These are phyloP conservation scores for Vaccinium corymbosum DNA, from an alignment of 148 eudicot species.

Conservation along the genomic window DNA sequence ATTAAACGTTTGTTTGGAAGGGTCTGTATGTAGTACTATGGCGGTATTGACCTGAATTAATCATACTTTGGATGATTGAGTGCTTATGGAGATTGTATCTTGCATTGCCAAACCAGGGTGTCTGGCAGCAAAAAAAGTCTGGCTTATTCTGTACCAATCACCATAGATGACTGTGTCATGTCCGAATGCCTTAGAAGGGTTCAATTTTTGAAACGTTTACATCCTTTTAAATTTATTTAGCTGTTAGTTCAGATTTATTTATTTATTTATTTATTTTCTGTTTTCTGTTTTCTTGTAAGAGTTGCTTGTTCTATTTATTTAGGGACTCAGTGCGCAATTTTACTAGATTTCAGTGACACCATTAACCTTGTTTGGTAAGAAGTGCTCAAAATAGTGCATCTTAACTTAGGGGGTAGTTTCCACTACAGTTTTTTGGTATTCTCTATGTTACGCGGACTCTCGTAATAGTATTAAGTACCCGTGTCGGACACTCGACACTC, in stretches of 20 bases:
- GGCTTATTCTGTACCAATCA: neutral
- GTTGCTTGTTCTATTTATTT: neutral
- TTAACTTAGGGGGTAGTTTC: too few species aligned
- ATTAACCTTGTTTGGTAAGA: neutral
- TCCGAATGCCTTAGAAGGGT: neutral
- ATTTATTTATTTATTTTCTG: too few species aligned
- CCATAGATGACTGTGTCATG: neutral
- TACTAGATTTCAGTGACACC: neutral
- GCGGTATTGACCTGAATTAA: neutral
- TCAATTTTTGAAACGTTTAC: neutral
- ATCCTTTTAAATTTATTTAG: neutral
- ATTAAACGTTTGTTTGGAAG: neutral
- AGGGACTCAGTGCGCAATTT: neutral
- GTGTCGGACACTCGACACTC: too few species aligned
- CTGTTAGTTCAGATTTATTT: neutral
- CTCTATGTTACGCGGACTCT: too few species aligned
- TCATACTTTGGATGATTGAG: neutral
- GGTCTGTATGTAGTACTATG: neutral
- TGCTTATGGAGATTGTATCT: neutral
- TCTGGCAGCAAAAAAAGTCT: neutral
- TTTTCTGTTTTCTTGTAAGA: neutral
- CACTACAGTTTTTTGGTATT: too few species aligned
- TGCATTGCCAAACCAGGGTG: neutral
- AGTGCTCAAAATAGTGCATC: neutral
- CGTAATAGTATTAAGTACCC: too few species aligned